phyloP scores from a whole-genome alignment of 768 basidiomycete genomes.

The Panaeolus cyanescens region DNA sequence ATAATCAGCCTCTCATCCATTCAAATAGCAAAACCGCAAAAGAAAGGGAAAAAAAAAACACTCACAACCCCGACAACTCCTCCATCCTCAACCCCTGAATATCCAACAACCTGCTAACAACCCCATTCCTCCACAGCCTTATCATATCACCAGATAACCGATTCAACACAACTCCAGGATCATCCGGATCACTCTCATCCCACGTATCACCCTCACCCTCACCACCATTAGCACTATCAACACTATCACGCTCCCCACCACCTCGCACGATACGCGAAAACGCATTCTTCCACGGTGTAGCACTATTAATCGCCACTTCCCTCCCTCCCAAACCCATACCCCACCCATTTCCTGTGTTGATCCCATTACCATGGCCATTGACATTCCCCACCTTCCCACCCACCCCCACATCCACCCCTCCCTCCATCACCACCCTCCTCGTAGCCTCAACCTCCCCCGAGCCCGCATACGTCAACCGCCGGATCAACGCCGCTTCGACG shows the following conservation, averaged over 20 bases:
- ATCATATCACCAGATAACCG: slow-evolving; percentile 67
- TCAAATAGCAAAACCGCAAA: background rate
- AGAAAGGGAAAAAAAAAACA: slow-evolving; percentile 12
- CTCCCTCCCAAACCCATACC: too few species aligned
- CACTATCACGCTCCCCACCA: slow-evolving; percentile 25
- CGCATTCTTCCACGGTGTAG: slow-evolving; percentile 49
- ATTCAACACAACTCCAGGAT: slow-evolving; percentile 58
- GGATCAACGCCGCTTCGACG: slow-evolving; percentile 61
- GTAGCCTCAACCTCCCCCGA: slow-evolving; percentile 33
- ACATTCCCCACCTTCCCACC: background rate
- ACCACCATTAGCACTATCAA: slow-evolving; percentile 31
- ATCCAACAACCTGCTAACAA: slow-evolving; percentile 51
- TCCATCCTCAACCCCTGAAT: slow-evolving; percentile 59
- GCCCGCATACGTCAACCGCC: slow-evolving; percentile 52
- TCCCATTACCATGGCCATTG: background rate
- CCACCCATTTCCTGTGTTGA: too few species aligned
- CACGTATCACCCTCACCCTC: too few species aligned
- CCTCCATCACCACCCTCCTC: background rate
- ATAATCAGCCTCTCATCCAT: too few species aligned
- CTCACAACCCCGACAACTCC: slow-evolving; percentile 76
- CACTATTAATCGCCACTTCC: slow-evolving; percentile 58
- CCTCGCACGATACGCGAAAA: slow-evolving; percentile 36
- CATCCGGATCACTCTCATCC: slow-evolving; percentile 53
- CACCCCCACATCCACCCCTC: slow-evolving; percentile 24
- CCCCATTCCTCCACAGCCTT: slow-evolving; percentile 61